phyloP scores from a whole-genome alignment of 345 rosid genomes.

The Lagerstroemia speciosa region DNA sequence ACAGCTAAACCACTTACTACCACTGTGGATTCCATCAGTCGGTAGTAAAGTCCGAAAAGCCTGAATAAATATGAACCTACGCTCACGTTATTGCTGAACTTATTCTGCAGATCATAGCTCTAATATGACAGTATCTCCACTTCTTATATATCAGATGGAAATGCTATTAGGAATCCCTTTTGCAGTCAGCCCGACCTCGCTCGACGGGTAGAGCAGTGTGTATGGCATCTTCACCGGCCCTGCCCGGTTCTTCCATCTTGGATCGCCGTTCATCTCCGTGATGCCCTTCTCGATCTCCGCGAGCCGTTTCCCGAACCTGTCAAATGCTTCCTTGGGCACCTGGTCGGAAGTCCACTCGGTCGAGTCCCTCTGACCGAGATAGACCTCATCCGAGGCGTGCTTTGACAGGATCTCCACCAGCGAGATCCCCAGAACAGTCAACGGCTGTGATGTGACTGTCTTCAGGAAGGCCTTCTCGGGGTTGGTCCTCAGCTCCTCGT shows the following conservation, averaged over 20 bases:
- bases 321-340: constrained; percentile 30
- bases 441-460: constrained; percentile 39
- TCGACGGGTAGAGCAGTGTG: constrained; percentile 37
- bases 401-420: constrained; percentile 49
- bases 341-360: constrained; percentile 48
- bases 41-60: background rate
- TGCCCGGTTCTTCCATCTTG: constrained; percentile 33
- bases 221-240: constrained; percentile 52
- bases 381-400: constrained; percentile 52
- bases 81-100: background rate
- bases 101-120: background rate
- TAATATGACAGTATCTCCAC: background rate
- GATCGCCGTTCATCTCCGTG: constrained; percentile 23
- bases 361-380: constrained; percentile 48
- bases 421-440: constrained; percentile 36
- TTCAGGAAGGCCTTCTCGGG: constrained; percentile 42
- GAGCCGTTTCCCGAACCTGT: constrained; percentile 37
- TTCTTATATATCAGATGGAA: constrained; percentile 3
- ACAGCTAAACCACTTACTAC: too few relatives aligned
- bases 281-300: constrained; percentile 37
- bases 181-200: constrained; percentile 42
- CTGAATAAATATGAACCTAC: too few relatives aligned
- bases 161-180: constrained; percentile 62
- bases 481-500: constrained; percentile 33
- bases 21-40: background rate